Conservation (phyloP, 192 early-diverging fungal species). For the Linnemannia elongata region DNA sequence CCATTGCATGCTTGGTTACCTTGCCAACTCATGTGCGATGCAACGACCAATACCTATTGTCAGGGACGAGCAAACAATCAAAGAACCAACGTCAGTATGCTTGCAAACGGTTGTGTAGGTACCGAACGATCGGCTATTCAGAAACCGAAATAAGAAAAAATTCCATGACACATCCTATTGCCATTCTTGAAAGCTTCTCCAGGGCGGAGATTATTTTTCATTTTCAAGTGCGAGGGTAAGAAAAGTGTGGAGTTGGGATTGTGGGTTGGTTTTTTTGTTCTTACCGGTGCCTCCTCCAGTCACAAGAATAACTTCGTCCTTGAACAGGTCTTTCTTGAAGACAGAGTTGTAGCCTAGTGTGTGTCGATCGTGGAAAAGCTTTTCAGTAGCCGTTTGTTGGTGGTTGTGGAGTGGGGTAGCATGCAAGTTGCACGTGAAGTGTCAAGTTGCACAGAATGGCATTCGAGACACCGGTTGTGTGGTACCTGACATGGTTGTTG, state of each 20-base stretch:
- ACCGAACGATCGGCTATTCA: not conserved
- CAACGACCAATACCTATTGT: constrained; percentile 54
- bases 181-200: not conserved
- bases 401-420: too few species aligned
- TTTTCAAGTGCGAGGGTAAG: not conserved
- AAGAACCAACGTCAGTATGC: not conserved
- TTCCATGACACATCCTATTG: not conserved
- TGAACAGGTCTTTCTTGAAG: constrained; percentile 59
- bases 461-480: not conserved
- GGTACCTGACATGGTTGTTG: constrained; percentile 8
- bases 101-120: not conserved
- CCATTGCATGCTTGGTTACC: constrained; percentile 10
- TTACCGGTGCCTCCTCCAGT: constrained; percentile 68
- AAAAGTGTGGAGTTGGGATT: not conserved
- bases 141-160: not conserved
- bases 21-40: constrained; percentile 64
- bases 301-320: constrained; percentile 60
- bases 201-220: not conserved
- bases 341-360: constrained; percentile 49
- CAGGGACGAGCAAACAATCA: not conserved
- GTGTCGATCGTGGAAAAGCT: not conserved
- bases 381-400: not conserved
- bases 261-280: not conserved
- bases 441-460: not conserved
- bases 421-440: not conserved